Base-by-base conservation (phyloP, 208 protist species). In the Leishmania aethiopica region DNA sequence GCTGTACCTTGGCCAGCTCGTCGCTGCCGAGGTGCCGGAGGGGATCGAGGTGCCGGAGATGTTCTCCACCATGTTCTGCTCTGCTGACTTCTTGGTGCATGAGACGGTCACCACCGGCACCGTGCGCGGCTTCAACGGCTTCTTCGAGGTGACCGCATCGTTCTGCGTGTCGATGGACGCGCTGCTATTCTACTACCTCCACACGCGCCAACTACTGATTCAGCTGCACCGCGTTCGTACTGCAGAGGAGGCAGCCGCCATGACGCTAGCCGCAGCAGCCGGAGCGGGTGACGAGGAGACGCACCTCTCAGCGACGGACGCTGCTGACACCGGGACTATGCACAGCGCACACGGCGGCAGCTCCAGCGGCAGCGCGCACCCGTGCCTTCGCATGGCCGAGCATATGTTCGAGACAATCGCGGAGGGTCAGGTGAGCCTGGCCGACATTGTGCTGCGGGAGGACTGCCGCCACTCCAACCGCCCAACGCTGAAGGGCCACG, bases 1-100 rank as follows among this genome's bases (percentile, higher is more conserved):
- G 88, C 88, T 98, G n/a, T 98, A 97, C 69, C 79, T 98, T 35
- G 95, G 95, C 37, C 95, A 98, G 80, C 88, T 98, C 22, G 86
- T 98, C 1, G 90, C 92, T 2, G 89, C 89, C 6, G 90, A 93
- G 71, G 90, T 89, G 32, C 91, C 93, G 3, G 81, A 84, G 35
- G 89, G 86, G 35, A 75, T 93, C 3, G 77, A 83, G 35, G 86
- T 90, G 32, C 87, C 87, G 47, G 87, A 90, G 32, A 74, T 83
- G 72, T 93, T 93, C 74, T 79, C 84, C 25, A 77, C 81, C 55
- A 79, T 98, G 55, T 98, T 98, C 84, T 96, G 93, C 87, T 93
- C 93, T 25, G 92, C 90, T 2, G 95, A 98, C 84, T 98, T 98
- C 72, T 77, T 98, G 3, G 75, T 98, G 22, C 95, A 98, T 81